Evolutionary conservation across 768 basidiomycete genomes (phyloP).

Genomic region (Leccinum aurantiacum): DNA sequence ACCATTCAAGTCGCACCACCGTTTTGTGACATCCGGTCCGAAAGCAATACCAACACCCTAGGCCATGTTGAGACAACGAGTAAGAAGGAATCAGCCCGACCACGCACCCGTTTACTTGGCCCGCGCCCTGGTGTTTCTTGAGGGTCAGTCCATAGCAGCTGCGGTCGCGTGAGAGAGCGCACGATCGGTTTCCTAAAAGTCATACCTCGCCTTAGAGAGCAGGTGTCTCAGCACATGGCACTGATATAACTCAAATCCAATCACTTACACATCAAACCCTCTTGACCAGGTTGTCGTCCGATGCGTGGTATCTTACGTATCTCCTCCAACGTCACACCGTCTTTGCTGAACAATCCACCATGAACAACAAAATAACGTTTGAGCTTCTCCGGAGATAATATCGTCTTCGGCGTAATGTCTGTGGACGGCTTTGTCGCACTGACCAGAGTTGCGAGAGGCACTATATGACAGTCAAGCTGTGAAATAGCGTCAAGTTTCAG

Average conservation of each 20-base stretch:
- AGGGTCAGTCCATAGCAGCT: constrained; percentile 97
- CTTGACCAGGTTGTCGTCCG: constrained; percentile 88
- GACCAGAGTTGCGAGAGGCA: constrained; percentile 88
- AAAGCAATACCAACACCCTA: constrained; percentile 95
- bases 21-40: constrained; percentile 89
- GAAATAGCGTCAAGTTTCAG: background rate
- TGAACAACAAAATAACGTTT: constrained; percentile 96
- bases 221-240: constrained; percentile 8
- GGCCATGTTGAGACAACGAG: constrained; percentile 16
- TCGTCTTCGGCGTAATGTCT: constrained; percentile 44
- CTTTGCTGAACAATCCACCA: constrained; percentile 94
- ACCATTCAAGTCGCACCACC: constrained; percentile 86
- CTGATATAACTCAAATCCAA: constrained; percentile 5
- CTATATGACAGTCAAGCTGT: constrained; percentile 41
- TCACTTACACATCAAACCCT: constrained; percentile 88
- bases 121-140: constrained; percentile 87
- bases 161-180: constrained; percentile 14
- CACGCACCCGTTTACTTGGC: constrained; percentile 90
- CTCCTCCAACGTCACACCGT: constrained; percentile 92
- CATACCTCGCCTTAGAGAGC: constrained; percentile 58
- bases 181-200: background rate
- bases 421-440: constrained; percentile 63
- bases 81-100: constrained; percentile 1
- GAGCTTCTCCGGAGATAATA: constrained; percentile 77
- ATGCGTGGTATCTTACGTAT: constrained; percentile 85